Evolutionary conservation across 345 rosid genomes (phyloP).

Genomic region (Boechera stricta): DNA sequence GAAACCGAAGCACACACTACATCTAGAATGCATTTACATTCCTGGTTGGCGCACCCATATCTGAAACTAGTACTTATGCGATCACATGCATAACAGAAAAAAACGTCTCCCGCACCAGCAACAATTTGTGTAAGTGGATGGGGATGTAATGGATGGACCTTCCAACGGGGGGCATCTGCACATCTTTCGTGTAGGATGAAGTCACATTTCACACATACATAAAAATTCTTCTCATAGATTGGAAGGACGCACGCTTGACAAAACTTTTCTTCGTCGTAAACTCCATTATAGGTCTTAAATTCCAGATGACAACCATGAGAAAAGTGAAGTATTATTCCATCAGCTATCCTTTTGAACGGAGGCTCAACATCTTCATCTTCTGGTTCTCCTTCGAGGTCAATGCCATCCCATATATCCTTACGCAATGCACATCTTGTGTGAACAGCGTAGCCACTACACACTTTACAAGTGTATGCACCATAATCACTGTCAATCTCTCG

Average conservation of each 20-base stretch:
- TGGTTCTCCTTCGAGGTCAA: background rate
- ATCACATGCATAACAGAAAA: background rate
- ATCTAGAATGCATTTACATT: background rate
- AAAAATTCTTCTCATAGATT: background rate
- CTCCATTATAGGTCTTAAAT: background rate
- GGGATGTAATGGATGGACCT: background rate
- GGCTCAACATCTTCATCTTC: background rate
- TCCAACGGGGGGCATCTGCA: background rate
- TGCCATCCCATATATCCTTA: background rate
- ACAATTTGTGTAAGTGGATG: background rate
- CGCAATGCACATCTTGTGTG: conserved; percentile 28
- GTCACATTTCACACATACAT: background rate
- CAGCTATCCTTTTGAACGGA: background rate
- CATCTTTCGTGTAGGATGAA: conserved; percentile 14
- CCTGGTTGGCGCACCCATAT: background rate
- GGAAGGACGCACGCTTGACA: conserved; percentile 5
- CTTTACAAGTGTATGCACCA: conserved; percentile 20
- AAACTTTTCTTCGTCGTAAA: background rate
- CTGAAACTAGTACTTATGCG: background rate
- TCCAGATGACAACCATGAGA: background rate
- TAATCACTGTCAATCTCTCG: background rate
- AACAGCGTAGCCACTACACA: conserved; percentile 1
- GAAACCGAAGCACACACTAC: background rate
- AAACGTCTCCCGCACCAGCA: too few species aligned
- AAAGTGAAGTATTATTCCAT: conserved; percentile 10